Evolutionary conservation across 192 early-diverging fungal species (phyloP), one percentile per base, ranked within the genome.

Genomic region (Thamnidium elegans): DNA sequence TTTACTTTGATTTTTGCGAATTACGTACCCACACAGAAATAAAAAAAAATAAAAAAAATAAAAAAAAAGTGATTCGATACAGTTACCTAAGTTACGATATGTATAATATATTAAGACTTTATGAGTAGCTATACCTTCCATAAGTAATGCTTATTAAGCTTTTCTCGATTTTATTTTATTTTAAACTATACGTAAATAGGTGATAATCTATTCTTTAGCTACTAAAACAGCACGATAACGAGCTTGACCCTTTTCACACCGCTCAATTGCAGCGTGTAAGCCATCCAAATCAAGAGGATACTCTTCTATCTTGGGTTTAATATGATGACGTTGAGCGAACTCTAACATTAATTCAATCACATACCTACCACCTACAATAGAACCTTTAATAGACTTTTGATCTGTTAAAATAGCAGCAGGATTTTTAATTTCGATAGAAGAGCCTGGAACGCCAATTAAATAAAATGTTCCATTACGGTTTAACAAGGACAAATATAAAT

Each of bases 141-240:
- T n/a, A 26, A 26, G 26, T 26, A 26, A 26, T 26, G 26, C 3
- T 26, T 26, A 26, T 26, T 26, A 26, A 26, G 26, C 26, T 26
- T 1, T 26, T 26, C 26, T 26, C 26, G 26, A 26, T 26, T 26
- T 26, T 26, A 26, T 26, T 26, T 26, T 26, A 26, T 26, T 26
- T 26, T 26, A 26, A 26, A n/a, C n/a, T n/a, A n/a, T n/a, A n/a
- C n/a, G n/a, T n/a, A n/a, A n/a, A n/a, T n/a, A n/a, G n/a, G n/a
- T n/a, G n/a, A n/a, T n/a, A n/a, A n/a, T n/a, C n/a, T n/a, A 47
- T 11, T 47, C 45, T n/a, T 47, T 15, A 45, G 72, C 67, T 48
- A 76, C 65, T 36, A 93, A 73, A 7, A 93, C 90, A 53, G 86
- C 75, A 46, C 89, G 79, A 73, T 89, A 91, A 19, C 83, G 78